These are phyloP conservation scores for Gypsophila paniculata DNA, from an alignment of 179 eudicot species.

Conservation along the genomic window DNA sequence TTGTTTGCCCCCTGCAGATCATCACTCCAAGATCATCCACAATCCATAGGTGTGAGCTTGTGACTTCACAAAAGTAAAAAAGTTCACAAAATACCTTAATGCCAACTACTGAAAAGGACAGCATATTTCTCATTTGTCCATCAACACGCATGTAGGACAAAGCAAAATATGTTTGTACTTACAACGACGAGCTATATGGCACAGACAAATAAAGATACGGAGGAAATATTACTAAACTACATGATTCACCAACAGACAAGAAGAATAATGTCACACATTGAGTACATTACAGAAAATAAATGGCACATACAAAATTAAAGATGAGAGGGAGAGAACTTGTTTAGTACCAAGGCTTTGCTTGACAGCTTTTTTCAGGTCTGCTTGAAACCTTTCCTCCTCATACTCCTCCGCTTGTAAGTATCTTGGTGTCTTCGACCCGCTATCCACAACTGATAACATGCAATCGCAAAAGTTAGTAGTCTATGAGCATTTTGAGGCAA, in stretches of 20 bases:
- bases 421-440: conserved; percentile 53
- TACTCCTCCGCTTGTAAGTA: conserved; percentile 72
- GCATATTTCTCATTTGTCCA: not conserved
- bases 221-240: not conserved
- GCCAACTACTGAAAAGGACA: not conserved
- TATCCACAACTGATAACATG: conserved; percentile 41
- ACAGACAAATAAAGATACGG: not conserved
- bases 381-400: conserved; percentile 91
- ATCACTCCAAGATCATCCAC: not conserved
- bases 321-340: not conserved
- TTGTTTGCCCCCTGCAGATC: not conserved
- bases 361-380: conserved; percentile 77
- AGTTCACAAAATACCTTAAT: not conserved
- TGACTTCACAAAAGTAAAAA: not conserved
- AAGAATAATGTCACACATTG: not conserved
- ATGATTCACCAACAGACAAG: not conserved
- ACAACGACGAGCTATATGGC: not conserved
- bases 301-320: conserved; percentile 10
- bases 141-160: not conserved
- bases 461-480: conserved; percentile 16
- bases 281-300: not conserved
- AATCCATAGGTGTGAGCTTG: not conserved
- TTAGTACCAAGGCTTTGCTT: conserved; percentile 80
- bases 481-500: not conserved
- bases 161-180: not conserved